Evolutionary conservation across 192 early-diverging fungal genomes (phyloP), one percentile per base, ranked within the genome.

Genomic region (Coemansia sp.): DNA sequence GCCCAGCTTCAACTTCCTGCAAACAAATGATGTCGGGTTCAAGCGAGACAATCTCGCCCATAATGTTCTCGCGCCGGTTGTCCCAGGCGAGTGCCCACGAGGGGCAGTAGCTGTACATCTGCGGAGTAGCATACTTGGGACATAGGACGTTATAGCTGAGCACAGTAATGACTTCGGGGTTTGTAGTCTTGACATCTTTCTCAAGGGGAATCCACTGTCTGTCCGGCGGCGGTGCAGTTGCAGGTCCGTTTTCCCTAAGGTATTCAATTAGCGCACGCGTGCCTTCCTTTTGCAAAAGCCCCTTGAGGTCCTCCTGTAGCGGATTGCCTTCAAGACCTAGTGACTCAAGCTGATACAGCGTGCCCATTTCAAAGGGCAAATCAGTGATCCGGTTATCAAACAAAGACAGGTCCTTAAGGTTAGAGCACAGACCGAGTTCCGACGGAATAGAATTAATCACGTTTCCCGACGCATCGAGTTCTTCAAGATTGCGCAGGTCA

Each of bases 261-360:
- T 90, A 97, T 43, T 80, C 74, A 54, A 97, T 85, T 19, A 96
- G 87, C 9, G 87, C 85, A 18, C 80, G 72, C 0, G 93, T 89
- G 9, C 94, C 94, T 34, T 95, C 91, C 69, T 95, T 92, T 46
- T 92, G 88, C 48, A 95, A 61, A 50, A 96, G 53, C 4, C 79
- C 80, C 54, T 88, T 85, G 22, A 96, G 66, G 40, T 89, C 86
- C 13, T 94, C 89, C 46, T 87, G 83, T 51, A 98, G 64, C 14
- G 95, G 94, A 69, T 98, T 98, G 13, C 96, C 96, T 66, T 98
- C 96, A 40, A 98, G 65, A 0, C 95, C 96, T 42, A 98, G 77
- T 0, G 81, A 87, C 59, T 97, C 94, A 24, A 98, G 73, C 69
- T 93, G 88, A 62, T 85, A 97, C 42, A 98, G 73, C 8, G 84